Base-by-base conservation (phyloP, 805 yeast species). In the Groenewaldozyma tartarivorans region DNA sequence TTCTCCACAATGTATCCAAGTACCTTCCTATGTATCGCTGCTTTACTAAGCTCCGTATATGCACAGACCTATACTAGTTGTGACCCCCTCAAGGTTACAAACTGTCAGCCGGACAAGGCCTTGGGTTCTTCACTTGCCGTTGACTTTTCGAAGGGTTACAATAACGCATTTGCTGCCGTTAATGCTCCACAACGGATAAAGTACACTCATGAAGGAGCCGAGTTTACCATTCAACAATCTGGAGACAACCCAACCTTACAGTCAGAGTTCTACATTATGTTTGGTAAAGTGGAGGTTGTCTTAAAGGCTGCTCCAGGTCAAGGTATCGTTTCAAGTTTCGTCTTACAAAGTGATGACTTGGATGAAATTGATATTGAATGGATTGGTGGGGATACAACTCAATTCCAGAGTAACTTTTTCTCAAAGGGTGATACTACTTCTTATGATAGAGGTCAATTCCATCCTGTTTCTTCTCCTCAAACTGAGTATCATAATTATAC, bases 291-390 rank as follows among this genome's bases (percentile, higher is more conserved):
- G 22, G 94, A 83, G 58, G 86, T 77, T 4, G 68, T 67, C 1
- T 58, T 82, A 45, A 71, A 79, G 57, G 82, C 88, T 15, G 88
- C 94, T 3, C 64, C 72, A 13, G 96, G 95, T 20, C 61, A 60
- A 16, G 96, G 96, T 47, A 70, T 88, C 32, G 75, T 86, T 11
- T 81, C 95, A 0, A 79, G 92, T 2, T 75, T 87, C 50, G 84
- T 79, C 48, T 68, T 87, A 41, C 94, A 85, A 56, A 67, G 74
- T 52, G 96, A 88, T 58, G 95, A 81, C 53, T 66, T 80, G 48
- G 96, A 88, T 61, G 96, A 88, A 62, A 77, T 88, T 36, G 96
- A 88, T 62, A 55, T 82, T 37, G 96, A 88, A 60, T 81, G 92
- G 79, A 68, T 82, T 35, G 96, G 96, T 16, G 77, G 83, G 36